Conservation (phyloP, 345 rosid genomes). For the Alliaria petiolata region DNA sequence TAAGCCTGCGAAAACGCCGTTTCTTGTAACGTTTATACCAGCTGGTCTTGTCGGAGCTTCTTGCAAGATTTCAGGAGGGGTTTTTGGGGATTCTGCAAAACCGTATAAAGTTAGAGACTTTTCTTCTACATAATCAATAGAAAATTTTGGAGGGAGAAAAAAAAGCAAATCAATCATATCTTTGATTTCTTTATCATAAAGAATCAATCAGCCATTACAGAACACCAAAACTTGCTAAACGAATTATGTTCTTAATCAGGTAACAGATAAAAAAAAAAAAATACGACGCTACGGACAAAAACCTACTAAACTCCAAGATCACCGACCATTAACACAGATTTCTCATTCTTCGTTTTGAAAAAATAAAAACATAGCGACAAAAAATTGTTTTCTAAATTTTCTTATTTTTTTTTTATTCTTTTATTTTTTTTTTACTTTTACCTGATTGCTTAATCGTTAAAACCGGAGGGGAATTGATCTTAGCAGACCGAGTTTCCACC, state of each 20-base stretch:
- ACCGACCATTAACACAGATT: conserved; percentile 16
- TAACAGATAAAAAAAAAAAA: too few species aligned
- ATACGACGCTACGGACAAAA: conserved; percentile 46
- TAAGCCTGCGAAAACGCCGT: conserved; percentile 42
- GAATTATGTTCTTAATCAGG: conserved; percentile 24
- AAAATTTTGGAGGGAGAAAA: neutral
- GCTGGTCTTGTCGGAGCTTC: conserved; percentile 38
- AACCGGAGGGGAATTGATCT: conserved; percentile 3
- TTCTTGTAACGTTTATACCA: conserved; percentile 36
- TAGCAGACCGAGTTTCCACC: conserved; percentile 20
- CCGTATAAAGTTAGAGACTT: conserved; percentile 18
- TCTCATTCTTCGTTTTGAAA: neutral
- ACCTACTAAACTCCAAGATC: conserved; percentile 54
- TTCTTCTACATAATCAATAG: neutral
- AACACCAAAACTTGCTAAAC: conserved; percentile 9
- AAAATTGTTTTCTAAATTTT: neutral
- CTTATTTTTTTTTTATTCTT: neutral
- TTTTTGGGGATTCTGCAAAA: conserved; percentile 48
- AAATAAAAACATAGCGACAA: neutral
- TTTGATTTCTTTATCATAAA: conserved; percentile 26
- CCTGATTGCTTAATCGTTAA: conserved; percentile 34
- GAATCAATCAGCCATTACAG: conserved; percentile 8
- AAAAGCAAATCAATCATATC: conserved; percentile 9
- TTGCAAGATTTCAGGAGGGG: conserved; percentile 36
- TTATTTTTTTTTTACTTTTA: conserved; percentile 14